A percentile compares a stretch with the other conserved stretches of the same genome.
These are phyloP conservation scores for Penicillium cinerascens DNA, from an alignment of 495 filamentous ascomycete genomes.

Conservation along the genomic window DNA sequence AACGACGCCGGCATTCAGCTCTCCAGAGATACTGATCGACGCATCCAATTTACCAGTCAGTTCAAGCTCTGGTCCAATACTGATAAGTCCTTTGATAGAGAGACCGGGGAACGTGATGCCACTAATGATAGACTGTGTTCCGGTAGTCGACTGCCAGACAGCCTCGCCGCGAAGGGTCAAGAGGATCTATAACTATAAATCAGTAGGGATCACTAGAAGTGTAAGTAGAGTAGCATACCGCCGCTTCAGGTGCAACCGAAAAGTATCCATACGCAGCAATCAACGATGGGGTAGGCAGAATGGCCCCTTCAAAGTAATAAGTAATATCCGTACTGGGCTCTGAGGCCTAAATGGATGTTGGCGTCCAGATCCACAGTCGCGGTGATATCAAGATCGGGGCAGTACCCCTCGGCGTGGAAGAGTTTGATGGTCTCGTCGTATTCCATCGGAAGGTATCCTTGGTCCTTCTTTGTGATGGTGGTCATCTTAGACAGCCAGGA, in stretches of 20 bases:
- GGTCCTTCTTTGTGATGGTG: background rate
- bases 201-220: too few relatives aligned
- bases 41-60: slow-evolving; percentile 1
- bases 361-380: background rate
- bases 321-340: slow-evolving; percentile 6
- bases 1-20: slow-evolving; percentile 6
- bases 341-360: background rate
- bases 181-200: background rate
- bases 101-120: slow-evolving; percentile 1
- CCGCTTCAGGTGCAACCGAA: background rate
- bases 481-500: slow-evolving; percentile 3
- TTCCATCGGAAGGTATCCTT: background rate
- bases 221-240: too few relatives aligned
- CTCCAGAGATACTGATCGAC: background rate
- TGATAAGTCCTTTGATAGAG: slow-evolving; percentile 3
- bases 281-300: background rate
- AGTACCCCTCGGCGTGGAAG: background rate
- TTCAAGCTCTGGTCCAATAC: slow-evolving; percentile 1
- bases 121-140: background rate
- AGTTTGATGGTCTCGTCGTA: slow-evolving; percentile 1
- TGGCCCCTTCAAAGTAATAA: slow-evolving; percentile 8
- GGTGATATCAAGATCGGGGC: background rate
- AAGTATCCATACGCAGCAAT: slow-evolving; percentile 6
- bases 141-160: background rate
- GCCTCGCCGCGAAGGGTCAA: slow-evolving; percentile 1